These are phyloP conservation scores for Cladosporium sp. DNA, from an alignment of 2,329 filamentous ascomycete species.

Conservation along the genomic window DNA sequence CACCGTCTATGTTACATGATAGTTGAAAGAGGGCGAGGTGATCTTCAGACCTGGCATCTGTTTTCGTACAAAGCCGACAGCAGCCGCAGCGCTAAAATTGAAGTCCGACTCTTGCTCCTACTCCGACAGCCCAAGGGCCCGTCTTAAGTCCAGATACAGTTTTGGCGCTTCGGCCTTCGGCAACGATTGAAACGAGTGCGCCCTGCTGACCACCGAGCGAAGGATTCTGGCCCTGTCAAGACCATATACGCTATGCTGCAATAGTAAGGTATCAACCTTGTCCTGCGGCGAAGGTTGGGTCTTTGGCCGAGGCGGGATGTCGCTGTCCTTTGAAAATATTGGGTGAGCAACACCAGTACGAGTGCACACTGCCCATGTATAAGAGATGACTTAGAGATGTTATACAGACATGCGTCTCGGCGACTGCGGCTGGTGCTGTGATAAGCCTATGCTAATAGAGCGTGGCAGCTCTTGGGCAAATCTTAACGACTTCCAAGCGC, in stretches of 20 bases:
- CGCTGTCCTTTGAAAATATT: neutral
- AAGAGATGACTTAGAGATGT: neutral
- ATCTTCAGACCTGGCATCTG: neutral
- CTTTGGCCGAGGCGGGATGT: neutral
- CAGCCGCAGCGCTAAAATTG: conserved; percentile 16
- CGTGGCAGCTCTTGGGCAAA: conserved; percentile 12
- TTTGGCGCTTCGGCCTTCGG: conserved; percentile 11
- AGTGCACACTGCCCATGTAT: neutral
- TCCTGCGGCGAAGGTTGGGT: neutral
- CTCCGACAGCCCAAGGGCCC: conserved; percentile 3
- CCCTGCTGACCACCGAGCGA: conserved; percentile 6
- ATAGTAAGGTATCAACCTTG: conserved; percentile 18
- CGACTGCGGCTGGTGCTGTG: neutral
- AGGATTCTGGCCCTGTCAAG: conserved; percentile 2
- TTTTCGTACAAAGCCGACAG: conserved; percentile 20
- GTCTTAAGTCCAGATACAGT: neutral
- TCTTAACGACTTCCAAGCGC: conserved; percentile 8
- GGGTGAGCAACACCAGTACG: neutral
- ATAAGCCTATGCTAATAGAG: conserved; percentile 12
- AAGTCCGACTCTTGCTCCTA: conserved; percentile 6
- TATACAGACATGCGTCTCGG: neutral
- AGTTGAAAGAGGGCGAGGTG: neutral
- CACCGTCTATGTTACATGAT: neutral
- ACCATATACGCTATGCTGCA: conserved; percentile 9
- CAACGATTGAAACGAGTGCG: neutral